Conservation (phyloP, 2,329 filamentous ascomycete genomes). For the Sarocladium oryzae region DNA sequence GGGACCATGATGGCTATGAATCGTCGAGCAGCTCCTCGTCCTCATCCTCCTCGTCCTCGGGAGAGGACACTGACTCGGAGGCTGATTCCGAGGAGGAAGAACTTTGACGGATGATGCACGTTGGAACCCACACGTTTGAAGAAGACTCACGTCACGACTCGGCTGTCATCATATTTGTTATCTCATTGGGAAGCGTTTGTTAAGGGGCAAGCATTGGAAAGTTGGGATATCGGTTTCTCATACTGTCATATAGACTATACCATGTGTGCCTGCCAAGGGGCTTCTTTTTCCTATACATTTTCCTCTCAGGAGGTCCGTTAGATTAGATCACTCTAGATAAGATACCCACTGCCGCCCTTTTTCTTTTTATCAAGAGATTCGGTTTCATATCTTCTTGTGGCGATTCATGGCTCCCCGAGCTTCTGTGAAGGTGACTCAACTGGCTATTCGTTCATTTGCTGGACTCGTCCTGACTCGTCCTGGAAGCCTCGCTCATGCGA, state of each 20-base stretch:
- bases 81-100: slow-evolving; percentile 15
- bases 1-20: slow-evolving; percentile 18
- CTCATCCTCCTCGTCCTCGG: slow-evolving; percentile 32
- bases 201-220: too few relatives aligned
- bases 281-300: slow-evolving; percentile 7
- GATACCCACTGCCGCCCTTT: slow-evolving; percentile 9
- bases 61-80: slow-evolving; percentile 25
- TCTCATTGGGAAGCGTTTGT: too few relatives aligned
- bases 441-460: too few relatives aligned
- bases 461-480: too few relatives aligned
- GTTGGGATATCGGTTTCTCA: neutral
- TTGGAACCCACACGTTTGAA: neutral
- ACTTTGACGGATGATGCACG: neutral
- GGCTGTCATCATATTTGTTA: too few relatives aligned
- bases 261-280: slow-evolving; percentile 1
- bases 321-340: slow-evolving; percentile 2
- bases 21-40: slow-evolving; percentile 38
- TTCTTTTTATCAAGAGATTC: neutral
- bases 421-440: too few relatives aligned
- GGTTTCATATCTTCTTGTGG: neutral
- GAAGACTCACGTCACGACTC: neutral
- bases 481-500: slow-evolving; percentile 23
- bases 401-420: neutral
- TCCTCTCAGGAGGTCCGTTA: neutral
- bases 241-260: slow-evolving; percentile 16